phyloP scores from a whole-genome alignment of 257 asterid species.

The Galeopsis tetrahit region DNA sequence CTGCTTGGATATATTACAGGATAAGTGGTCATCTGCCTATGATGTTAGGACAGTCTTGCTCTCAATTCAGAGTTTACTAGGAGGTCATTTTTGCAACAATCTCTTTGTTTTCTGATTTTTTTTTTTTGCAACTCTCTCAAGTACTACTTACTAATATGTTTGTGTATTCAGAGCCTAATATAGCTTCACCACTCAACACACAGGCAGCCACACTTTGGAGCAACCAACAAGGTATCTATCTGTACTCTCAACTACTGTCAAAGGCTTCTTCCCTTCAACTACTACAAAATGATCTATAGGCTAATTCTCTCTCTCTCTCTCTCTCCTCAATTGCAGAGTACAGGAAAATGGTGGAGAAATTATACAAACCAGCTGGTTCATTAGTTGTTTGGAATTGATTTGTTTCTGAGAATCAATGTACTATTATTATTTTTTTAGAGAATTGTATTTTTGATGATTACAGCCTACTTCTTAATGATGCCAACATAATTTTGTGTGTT shows the following conservation, averaged over 20 bases:
- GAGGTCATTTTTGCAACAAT: conserved; percentile 57
- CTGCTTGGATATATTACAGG: conserved; percentile 95
- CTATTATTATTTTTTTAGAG: not conserved
- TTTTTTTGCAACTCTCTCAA: too few species aligned
- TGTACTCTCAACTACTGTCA: too few species aligned
- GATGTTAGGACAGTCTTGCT: conserved; percentile 94
- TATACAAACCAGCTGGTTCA: conserved; percentile 49
- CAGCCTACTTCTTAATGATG: not conserved
- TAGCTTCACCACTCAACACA: conserved; percentile 85
- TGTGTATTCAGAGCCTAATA: conserved; percentile 70
- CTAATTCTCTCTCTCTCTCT: not conserved
- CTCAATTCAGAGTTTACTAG: conserved; percentile 90
- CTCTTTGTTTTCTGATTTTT: not conserved
- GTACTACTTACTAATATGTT: conserved; percentile 5
- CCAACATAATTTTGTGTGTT: not conserved
- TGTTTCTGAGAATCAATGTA: not conserved
- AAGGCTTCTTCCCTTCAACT: not conserved
- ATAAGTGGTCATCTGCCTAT: conserved; percentile 97
- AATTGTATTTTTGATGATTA: not conserved
- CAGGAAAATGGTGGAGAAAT: conserved; percentile 66
- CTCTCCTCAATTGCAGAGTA: conserved; percentile 44
- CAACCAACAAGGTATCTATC: conserved; percentile 94
- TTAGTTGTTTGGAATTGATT: not conserved
- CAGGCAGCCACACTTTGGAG: conserved; percentile 91
- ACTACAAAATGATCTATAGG: not conserved